Percentiles rank a stretch among this genome's conserved stretches.
phyloP scores from a whole-genome alignment of 2,329 filamentous ascomycete genomes.

The Fusarium domesticum region DNA sequence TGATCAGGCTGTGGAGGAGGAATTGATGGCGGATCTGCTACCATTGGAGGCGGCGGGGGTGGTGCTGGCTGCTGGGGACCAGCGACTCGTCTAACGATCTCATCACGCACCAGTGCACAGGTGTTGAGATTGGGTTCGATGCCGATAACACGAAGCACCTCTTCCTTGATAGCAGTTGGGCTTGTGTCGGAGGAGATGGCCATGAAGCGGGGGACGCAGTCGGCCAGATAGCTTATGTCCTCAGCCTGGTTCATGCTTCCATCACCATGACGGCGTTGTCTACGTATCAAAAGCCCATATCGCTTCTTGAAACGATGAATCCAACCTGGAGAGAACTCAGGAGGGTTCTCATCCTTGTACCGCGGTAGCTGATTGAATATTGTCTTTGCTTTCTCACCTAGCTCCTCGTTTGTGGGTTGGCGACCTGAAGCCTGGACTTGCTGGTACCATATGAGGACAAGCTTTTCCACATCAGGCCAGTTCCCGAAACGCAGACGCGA shows the following conservation, averaged over 20 bases:
- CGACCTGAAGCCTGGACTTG: constrained; percentile 51
- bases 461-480: constrained; percentile 61
- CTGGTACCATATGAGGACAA: constrained; percentile 55
- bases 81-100: constrained; percentile 46
- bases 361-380: constrained; percentile 58
- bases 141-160: constrained; percentile 53
- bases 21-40: constrained; percentile 27
- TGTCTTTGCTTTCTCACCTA: constrained; percentile 59
- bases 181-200: constrained; percentile 56
- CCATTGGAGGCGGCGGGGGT: constrained; percentile 25
- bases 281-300: constrained; percentile 56
- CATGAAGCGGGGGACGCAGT: constrained; percentile 59
- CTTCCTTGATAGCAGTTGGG: constrained; percentile 57
- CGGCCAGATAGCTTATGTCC: constrained; percentile 58
- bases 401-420: constrained; percentile 60
- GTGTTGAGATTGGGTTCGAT: constrained; percentile 52
- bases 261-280: constrained; percentile 52
- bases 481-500: constrained; percentile 61
- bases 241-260: constrained; percentile 48
- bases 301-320: constrained; percentile 64
- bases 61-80: constrained; percentile 21
- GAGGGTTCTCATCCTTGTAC: constrained; percentile 58
- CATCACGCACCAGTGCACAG: constrained; percentile 57
- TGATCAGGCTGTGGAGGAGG: constrained; percentile 34
- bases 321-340: constrained; percentile 62